Percentiles rank a stretch among this genome's conserved stretches.
Conservation (phyloP, 768 basidiomycete genomes). For the Podaxis sp. region DNA sequence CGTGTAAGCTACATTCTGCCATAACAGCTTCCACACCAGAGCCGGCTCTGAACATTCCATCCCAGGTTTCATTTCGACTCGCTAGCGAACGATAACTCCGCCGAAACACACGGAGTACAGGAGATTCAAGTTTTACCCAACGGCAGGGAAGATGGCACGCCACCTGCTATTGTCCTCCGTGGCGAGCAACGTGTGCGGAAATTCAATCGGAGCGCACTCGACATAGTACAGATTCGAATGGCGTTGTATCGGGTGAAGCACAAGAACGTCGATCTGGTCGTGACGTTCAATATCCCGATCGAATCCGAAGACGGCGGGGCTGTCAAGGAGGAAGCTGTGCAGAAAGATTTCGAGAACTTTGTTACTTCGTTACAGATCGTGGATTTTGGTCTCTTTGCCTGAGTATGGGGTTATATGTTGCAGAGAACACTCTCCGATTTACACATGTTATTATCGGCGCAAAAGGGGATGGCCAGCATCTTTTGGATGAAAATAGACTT, state of each 20-base stretch:
- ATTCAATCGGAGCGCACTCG: constrained; percentile 60
- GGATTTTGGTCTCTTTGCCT: constrained; percentile 72
- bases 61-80: constrained; percentile 88
- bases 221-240: constrained; percentile 74
- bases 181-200: constrained; percentile 77
- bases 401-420: constrained; percentile 5
- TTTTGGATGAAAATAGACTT: not conserved
- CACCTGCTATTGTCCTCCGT: constrained; percentile 55
- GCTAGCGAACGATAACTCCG: constrained; percentile 87
- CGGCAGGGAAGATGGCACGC: constrained; percentile 46
- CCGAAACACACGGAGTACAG: constrained; percentile 48
- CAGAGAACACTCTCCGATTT: not conserved
- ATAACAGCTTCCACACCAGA: not conserved
- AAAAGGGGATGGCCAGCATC: not conserved
- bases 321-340: constrained; percentile 38
- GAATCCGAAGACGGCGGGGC: constrained; percentile 42
- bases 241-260: constrained; percentile 76
- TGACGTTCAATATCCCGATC: constrained; percentile 80
- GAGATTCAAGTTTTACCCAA: constrained; percentile 38
- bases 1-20: constrained; percentile 44
- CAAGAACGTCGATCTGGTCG: constrained; percentile 78
- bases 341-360: constrained; percentile 51
- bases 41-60: constrained; percentile 9
- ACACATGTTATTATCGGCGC: not conserved
- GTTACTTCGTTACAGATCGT: constrained; percentile 60